Percentiles rank a stretch among this genome's conserved stretches.
These are phyloP conservation scores for Poa annua DNA, from an alignment of 176 grass and related monocot species.

Conservation along the genomic window DNA sequence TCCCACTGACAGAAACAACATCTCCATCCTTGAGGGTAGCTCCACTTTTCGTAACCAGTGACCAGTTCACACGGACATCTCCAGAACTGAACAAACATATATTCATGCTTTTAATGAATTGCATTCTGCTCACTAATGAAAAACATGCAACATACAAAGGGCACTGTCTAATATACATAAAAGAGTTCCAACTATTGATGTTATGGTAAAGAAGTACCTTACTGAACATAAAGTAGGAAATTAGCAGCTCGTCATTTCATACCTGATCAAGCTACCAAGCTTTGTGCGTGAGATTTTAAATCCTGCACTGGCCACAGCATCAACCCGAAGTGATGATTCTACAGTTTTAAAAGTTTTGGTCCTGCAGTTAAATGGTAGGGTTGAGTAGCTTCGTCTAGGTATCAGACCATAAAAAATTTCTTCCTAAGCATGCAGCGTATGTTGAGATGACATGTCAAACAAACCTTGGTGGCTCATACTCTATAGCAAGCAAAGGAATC, in stretches of 20 bases:
- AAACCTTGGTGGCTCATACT: constrained; percentile 96
- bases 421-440: constrained; percentile 35
- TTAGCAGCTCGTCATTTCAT: constrained; percentile 10
- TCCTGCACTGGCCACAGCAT: constrained; percentile 91
- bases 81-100: constrained; percentile 61
- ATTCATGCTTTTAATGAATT: constrained; percentile 35
- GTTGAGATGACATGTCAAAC: constrained; percentile 27
- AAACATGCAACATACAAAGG: background rate
- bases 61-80: constrained; percentile 92
- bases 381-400: constrained; percentile 16
- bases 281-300: constrained; percentile 96
- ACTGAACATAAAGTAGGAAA: background rate
- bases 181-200: constrained; percentile 19
- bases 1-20: constrained; percentile 83
- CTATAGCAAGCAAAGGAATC: constrained; percentile 92
- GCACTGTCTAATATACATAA: background rate
- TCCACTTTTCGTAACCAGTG: constrained; percentile 81
- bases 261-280: constrained; percentile 90
- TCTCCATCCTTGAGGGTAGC: constrained; percentile 76
- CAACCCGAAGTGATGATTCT: constrained; percentile 87
- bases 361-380: constrained; percentile 50
- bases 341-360: constrained; percentile 87
- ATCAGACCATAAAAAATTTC: constrained; percentile 24
- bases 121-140: background rate
- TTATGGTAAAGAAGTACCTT: constrained; percentile 27